A percentile compares a stretch with the other conserved stretches of the same genome.
These are phyloP conservation scores for Mycena galopus DNA, from an alignment of 768 basidiomycete genomes.

Conservation along the genomic window DNA sequence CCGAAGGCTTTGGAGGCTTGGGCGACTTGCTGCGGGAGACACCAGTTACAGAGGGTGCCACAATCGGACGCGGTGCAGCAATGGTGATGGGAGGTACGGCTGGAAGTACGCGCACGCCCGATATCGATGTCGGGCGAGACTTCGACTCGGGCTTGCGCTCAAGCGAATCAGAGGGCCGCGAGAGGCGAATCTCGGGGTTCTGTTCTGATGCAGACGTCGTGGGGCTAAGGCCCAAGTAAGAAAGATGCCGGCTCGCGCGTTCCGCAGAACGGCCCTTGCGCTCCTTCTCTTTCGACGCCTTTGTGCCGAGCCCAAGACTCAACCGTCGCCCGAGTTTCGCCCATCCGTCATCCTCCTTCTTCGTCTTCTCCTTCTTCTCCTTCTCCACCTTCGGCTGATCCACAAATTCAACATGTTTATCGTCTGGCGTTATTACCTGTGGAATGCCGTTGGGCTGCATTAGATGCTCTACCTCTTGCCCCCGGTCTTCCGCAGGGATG, in stretches of 20 bases:
- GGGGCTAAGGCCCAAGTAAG: constrained; percentile 2
- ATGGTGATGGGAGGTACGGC: constrained; percentile 38
- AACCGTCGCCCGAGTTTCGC: constrained; percentile 74
- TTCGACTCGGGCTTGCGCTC: constrained; percentile 10
- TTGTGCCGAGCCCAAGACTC: constrained; percentile 68
- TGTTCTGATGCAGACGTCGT: constrained; percentile 4
- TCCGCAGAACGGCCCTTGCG: constrained; percentile 52
- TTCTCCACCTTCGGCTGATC: constrained; percentile 50
- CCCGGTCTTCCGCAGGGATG: constrained; percentile 46
- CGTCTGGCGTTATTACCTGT: constrained; percentile 41
- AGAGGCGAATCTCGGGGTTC: constrained; percentile 25
- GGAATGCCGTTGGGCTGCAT: constrained; percentile 45
- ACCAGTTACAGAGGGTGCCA: constrained; percentile 17
- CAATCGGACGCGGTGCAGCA: constrained; percentile 36
- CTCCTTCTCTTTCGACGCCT: constrained; percentile 48
- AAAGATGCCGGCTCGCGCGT: constrained; percentile 37
- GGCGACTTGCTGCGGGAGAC: constrained; percentile 55
- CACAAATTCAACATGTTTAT: constrained; percentile 52
- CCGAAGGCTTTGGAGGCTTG: constrained; percentile 65
- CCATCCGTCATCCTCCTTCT: constrained; percentile 67
- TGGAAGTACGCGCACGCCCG: constrained; percentile 1
- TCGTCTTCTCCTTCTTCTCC: constrained; percentile 47
- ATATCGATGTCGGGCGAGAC: constrained; percentile 22
- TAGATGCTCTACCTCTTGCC: constrained; percentile 42
- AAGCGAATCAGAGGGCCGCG: constrained; percentile 6